These are phyloP conservation scores for Diddensiella caesifluorescens DNA, from an alignment of 805 yeast species.

Conservation along the genomic window DNA sequence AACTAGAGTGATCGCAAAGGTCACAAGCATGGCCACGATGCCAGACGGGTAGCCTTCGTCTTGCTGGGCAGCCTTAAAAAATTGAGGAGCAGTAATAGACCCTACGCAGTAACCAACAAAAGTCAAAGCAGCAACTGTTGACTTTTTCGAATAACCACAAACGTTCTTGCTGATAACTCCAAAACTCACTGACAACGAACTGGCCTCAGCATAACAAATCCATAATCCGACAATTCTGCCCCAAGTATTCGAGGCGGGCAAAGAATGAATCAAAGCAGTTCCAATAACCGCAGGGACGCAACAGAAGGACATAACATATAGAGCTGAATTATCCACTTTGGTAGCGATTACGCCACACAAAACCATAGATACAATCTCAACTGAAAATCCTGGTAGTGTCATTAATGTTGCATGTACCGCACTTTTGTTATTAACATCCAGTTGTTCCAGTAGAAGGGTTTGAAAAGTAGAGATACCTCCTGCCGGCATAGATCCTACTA, in stretches of 20 bases:
- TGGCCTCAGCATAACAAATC: constrained; percentile 41
- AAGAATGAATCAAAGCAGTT: constrained; percentile 1
- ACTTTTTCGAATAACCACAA: constrained; percentile 49
- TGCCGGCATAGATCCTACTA: constrained; percentile 41
- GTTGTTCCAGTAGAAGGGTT: constrained; percentile 33
- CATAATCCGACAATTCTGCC: constrained; percentile 7
- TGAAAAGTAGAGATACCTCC: constrained; percentile 51
- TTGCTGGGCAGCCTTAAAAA: constrained; percentile 43
- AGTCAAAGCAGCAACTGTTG: constrained; percentile 45
- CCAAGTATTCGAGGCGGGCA: constrained; percentile 6
- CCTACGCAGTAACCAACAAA: constrained; percentile 59
- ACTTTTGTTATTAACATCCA: constrained; percentile 2
- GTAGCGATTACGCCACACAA: constrained; percentile 6
- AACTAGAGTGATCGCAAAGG: constrained; percentile 2
- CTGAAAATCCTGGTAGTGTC: constrained; percentile 14
- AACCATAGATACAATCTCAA: constrained; percentile 12
- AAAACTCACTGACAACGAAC: constrained; percentile 29
- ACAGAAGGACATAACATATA: constrained; percentile 2
- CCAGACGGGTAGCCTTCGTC: constrained; percentile 7
- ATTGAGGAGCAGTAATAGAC: constrained; percentile 62
- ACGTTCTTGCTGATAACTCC: constrained; percentile 35
- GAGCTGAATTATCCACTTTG: not conserved
- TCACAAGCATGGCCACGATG: constrained; percentile 5
- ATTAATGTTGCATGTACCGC: constrained; percentile 12
- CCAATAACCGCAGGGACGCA: constrained; percentile 19